These are phyloP conservation scores for Teratosphaeria epicoccoides DNA, from an alignment of 2,329 filamentous ascomycete species.

Conservation along the genomic window DNA sequence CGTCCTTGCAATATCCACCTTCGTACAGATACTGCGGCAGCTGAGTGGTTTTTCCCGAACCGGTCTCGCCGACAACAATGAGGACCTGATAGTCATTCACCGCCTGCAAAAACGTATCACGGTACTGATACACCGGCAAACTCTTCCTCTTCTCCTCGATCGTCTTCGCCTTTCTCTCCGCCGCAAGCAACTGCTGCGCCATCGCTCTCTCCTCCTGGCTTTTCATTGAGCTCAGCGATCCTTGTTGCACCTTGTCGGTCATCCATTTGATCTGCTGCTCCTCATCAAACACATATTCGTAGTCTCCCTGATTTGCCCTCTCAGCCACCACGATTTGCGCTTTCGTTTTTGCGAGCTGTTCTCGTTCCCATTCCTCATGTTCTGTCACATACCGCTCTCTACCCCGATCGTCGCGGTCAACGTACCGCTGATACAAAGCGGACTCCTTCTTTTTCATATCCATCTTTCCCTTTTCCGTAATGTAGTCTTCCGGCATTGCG, in stretches of 20 bases:
- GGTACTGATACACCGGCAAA: constrained; percentile 79
- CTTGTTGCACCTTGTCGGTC: constrained; percentile 60
- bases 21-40: constrained; percentile 89
- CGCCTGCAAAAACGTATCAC: constrained; percentile 76
- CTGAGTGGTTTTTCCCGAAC: constrained; percentile 92
- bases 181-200: constrained; percentile 72
- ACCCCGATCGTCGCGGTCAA: constrained; percentile 76
- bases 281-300: constrained; percentile 88
- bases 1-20: constrained; percentile 74
- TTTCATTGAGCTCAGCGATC: constrained; percentile 55
- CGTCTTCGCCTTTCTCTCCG: constrained; percentile 74
- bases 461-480: constrained; percentile 84
- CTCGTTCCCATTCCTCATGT: constrained; percentile 89
- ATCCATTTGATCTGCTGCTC: constrained; percentile 79
- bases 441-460: constrained; percentile 80
- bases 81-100: constrained; percentile 77
- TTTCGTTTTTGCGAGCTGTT: constrained; percentile 79
- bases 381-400: constrained; percentile 86
- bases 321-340: constrained; percentile 69
- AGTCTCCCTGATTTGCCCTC: constrained; percentile 67
- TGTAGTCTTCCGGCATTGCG: constrained; percentile 86
- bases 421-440: constrained; percentile 79
- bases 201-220: constrained; percentile 70
- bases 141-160: constrained; percentile 89
- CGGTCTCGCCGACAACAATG: constrained; percentile 89